Percentiles rank a stretch among this genome's conserved stretches.
phyloP scores from a whole-genome alignment of 2,329 filamentous ascomycete genomes.

The Curvularia hawaiiensis region DNA sequence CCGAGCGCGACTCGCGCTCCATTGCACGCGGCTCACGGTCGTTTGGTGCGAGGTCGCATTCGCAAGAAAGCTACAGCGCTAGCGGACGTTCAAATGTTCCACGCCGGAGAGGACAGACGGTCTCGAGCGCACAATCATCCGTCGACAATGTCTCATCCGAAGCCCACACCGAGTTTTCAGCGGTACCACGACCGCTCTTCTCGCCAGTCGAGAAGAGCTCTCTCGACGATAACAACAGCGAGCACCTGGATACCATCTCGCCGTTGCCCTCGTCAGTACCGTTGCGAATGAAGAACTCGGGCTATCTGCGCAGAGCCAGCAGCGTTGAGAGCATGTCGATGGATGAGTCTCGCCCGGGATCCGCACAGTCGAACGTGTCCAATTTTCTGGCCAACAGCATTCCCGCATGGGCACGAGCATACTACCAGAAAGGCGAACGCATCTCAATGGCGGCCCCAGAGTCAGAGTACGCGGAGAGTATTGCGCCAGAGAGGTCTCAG shows the following conservation, averaged over 20 bases:
- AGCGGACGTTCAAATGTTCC: constrained; percentile 29
- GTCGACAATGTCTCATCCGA: constrained; percentile 40
- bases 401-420: constrained; percentile 47
- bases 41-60: constrained; percentile 39
- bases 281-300: constrained; percentile 46
- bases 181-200: constrained; percentile 45
- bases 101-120: constrained; percentile 39
- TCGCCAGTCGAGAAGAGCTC: constrained; percentile 30
- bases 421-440: constrained; percentile 46
- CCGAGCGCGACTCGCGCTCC: constrained; percentile 45
- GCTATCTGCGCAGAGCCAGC: constrained; percentile 40
- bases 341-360: constrained; percentile 43
- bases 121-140: constrained; percentile 42
- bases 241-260: constrained; percentile 48
- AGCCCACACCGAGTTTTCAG: constrained; percentile 39
- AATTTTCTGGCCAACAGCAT: constrained; percentile 44
- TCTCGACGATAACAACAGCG: constrained; percentile 40
- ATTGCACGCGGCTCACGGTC: constrained; percentile 40
- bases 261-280: constrained; percentile 47
- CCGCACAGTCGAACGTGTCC: constrained; percentile 44
- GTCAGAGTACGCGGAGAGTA: constrained; percentile 41
- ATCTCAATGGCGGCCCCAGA: constrained; percentile 44
- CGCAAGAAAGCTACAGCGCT: constrained; percentile 37
- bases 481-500: constrained; percentile 41
- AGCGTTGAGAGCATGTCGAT: constrained; percentile 39